Conservation (phyloP, 2,329 filamentous ascomycete genomes). For the Aspergillus fischeri region DNA sequence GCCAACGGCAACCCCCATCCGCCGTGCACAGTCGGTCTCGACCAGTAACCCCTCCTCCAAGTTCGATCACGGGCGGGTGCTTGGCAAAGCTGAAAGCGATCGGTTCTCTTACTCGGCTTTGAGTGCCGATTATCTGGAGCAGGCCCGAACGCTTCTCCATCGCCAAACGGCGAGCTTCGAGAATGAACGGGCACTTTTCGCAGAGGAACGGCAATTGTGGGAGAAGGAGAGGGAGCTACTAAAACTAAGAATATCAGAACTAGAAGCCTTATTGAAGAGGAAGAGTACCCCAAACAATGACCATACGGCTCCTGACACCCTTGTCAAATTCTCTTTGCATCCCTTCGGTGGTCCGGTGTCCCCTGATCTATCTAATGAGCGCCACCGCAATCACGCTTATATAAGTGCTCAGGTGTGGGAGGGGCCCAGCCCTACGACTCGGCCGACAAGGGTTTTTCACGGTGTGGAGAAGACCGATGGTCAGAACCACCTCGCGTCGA, state of each 20-base stretch:
- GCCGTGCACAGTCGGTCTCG: conserved; percentile 38
- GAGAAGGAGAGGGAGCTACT: conserved; percentile 41
- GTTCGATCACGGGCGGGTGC: conserved; percentile 19
- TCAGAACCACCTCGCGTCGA: conserved; percentile 22
- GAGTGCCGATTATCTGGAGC: conserved; percentile 37
- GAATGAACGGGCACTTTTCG: conserved; percentile 38
- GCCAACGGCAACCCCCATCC: conserved; percentile 32
- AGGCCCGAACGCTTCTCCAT: conserved; percentile 38
- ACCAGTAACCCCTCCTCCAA: conserved; percentile 30
- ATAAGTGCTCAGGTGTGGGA: conserved; percentile 39
- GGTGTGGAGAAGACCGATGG: conserved; percentile 27
- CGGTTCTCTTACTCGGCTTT: conserved; percentile 20
- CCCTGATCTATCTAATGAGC: not conserved
- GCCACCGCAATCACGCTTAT: conserved; percentile 2
- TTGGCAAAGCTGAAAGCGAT: conserved; percentile 17
- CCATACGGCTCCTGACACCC: conserved; percentile 8
- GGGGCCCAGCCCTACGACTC: conserved; percentile 36
- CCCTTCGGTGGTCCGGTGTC: conserved; percentile 14
- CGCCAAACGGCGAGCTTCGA: conserved; percentile 38
- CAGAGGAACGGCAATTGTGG: conserved; percentile 43
- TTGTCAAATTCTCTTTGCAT: conserved; percentile 6
- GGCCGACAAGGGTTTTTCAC: conserved; percentile 42
- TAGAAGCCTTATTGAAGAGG: conserved; percentile 33
- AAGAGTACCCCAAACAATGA: conserved; percentile 6
- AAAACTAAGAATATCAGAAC: conserved; percentile 38